Conservation (phyloP, 2,329 filamentous ascomycete species). For the Didymella arachidicola region DNA sequence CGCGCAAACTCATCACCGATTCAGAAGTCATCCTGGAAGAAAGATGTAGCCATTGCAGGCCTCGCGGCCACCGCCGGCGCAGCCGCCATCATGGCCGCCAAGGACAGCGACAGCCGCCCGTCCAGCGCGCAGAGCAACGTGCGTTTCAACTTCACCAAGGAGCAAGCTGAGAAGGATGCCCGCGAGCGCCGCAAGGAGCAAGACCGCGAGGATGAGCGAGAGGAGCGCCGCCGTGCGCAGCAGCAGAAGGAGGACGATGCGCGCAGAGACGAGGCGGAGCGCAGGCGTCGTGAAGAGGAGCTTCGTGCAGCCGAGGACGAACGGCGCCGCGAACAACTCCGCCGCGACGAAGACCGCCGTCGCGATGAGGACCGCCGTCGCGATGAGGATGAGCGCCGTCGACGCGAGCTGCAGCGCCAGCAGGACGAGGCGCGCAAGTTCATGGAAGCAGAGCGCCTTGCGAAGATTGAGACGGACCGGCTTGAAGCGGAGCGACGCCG, state of each 20-base stretch:
- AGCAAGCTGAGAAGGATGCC: conserved; percentile 61
- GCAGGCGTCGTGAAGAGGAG: conserved; percentile 24
- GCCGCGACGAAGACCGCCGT: conserved; percentile 32
- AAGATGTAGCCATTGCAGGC: conserved; percentile 56
- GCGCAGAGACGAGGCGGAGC: conserved; percentile 28
- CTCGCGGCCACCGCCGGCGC: conserved; percentile 54
- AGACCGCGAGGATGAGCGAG: conserved; percentile 37
- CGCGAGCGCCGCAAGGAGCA: conserved; percentile 44
- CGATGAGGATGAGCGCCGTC: conserved; percentile 35
- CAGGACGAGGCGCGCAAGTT: conserved; percentile 40
- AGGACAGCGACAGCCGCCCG: conserved; percentile 31
- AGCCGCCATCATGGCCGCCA: conserved; percentile 48
- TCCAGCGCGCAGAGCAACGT: conserved; percentile 56
- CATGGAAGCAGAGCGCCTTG: conserved; percentile 40
- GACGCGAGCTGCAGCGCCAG: conserved; percentile 37
- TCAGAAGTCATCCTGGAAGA: conserved; percentile 48
- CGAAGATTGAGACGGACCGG: conserved; percentile 39
- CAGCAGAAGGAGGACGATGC: conserved; percentile 30
- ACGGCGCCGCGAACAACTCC: conserved; percentile 31
- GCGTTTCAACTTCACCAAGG: conserved; percentile 65
- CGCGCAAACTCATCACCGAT: conserved; percentile 59
- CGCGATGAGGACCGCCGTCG: conserved; percentile 30
- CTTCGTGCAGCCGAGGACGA: conserved; percentile 28
- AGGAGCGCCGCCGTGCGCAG: conserved; percentile 37
- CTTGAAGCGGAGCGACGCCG: conserved; percentile 36